Base-by-base conservation (phyloP, 2,329 filamentous ascomycete genomes). In the Hypoxylon sp. region DNA sequence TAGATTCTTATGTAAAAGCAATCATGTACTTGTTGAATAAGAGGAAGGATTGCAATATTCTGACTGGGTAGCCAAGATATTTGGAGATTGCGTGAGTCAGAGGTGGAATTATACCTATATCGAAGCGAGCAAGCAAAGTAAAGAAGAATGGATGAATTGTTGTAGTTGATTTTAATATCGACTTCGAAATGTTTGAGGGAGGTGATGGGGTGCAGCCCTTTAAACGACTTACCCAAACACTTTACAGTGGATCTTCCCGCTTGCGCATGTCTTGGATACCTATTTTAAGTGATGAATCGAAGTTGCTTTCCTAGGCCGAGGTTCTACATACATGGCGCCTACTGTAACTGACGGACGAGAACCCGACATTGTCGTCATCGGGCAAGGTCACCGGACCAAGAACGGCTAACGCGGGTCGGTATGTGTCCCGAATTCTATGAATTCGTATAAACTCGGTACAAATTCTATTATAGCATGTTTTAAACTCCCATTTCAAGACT, bases 281-380 rank as follows among this genome's bases (percentile, higher is more conserved):
- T 42, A 50, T 58, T 54, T 39, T 26, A 22, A 63, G 5, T 55
- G 47, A 31, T 42, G 53, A 59, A 26, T 55, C 53, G 2, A 46
- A 22, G n/a, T 53, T 58, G 55, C 35, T 54, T 33, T 4, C 33
- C 59, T 63, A 26, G 44, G 63, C 66, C 66, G 66, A 69, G 66
- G 66, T 66, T 54, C 54, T 17, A 22, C 22, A 26, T 17, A 22
- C 22, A 26, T 31, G 22, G 50, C 52, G 24, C 55, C 35, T 33
- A 22, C 19, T 22, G 3, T 22, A 37, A 33, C 33, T 51, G 9
- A 48, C 37, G 24, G 54, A 29, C 5, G 48, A 22, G 37, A 44
- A 26, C 22, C 44, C 3, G 39, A 47, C 35, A 17, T 63, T 66
- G 37, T 59, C 54, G 63, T 69, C 67, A 67, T 63, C 59, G 26